These are phyloP conservation scores for Phytophthora rubi DNA, from an alignment of 352 stramenopile genomes.

Conservation along the genomic window DNA sequence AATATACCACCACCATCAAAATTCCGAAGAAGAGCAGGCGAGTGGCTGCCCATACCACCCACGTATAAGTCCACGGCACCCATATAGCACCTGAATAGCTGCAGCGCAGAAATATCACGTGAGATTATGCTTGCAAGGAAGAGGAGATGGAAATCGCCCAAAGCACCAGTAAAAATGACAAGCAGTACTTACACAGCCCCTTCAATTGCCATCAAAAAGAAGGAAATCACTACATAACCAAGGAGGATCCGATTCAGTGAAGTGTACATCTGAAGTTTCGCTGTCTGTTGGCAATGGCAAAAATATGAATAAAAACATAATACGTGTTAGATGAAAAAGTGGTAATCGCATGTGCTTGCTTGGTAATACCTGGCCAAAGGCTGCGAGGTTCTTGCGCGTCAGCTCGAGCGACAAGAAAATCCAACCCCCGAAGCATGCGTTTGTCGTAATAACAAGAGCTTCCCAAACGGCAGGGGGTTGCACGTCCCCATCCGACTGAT, in stretches of 20 bases:
- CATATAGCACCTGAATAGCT: constrained; percentile 77
- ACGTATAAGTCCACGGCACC: constrained; percentile 76
- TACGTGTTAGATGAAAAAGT: not conserved
- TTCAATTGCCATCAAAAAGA: constrained; percentile 79
- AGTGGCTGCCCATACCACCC: constrained; percentile 82
- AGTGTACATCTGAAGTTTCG: constrained; percentile 82
- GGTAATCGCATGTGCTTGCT: not conserved
- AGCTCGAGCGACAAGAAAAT: constrained; percentile 85
- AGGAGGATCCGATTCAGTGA: constrained; percentile 62
- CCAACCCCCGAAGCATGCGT: constrained; percentile 85
- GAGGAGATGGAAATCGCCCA: not conserved
- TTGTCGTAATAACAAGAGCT: constrained; percentile 76
- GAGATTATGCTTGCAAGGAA: not conserved
- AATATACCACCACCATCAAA: constrained; percentile 67
- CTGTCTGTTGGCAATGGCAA: constrained; percentile 39
- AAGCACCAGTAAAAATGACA: not conserved
- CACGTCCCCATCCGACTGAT: constrained; percentile 74
- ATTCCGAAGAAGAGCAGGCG: constrained; percentile 74
- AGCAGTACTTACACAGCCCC: constrained; percentile 69
- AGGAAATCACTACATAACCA: constrained; percentile 70
- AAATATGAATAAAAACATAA: not conserved
- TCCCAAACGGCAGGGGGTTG: constrained; percentile 78
- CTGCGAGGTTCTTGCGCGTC: constrained; percentile 80
- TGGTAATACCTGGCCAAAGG: constrained; percentile 71
- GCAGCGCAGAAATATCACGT: constrained; percentile 1